phyloP scores from a whole-genome alignment of 2,329 filamentous ascomycete genomes.

The Talaromyces sp. region DNA sequence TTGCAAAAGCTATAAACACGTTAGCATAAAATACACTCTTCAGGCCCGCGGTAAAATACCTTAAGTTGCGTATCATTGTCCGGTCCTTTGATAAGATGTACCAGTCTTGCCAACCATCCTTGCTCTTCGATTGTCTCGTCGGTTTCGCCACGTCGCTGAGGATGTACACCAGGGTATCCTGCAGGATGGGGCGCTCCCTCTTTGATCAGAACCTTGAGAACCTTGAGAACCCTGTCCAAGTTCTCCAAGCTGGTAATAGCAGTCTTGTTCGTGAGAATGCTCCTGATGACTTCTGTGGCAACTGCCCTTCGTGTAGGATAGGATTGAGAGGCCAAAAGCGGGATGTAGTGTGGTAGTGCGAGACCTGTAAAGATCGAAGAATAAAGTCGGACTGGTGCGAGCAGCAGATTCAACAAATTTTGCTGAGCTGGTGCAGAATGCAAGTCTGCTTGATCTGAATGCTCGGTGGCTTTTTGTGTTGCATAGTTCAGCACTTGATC shows the following conservation, averaged over 20 bases:
- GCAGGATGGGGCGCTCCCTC: slow-evolving; percentile 82
- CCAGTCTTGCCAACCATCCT: slow-evolving; percentile 88
- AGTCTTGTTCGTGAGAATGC: slow-evolving; percentile 76
- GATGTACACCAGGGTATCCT: slow-evolving; percentile 74
- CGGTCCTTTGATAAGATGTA: slow-evolving; percentile 77
- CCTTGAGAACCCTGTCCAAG: slow-evolving; percentile 81
- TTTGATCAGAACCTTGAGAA: slow-evolving; percentile 86
- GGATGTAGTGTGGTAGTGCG: slow-evolving; percentile 85
- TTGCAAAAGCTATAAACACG: slow-evolving; percentile 64
- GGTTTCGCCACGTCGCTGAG: slow-evolving; percentile 77
- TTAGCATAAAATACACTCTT: neutral
- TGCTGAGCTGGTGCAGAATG: slow-evolving; percentile 84
- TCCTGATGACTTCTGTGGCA: slow-evolving; percentile 80
- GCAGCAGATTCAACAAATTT: slow-evolving; percentile 82
- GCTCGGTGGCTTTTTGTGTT: slow-evolving; percentile 77
- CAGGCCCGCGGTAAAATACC: slow-evolving; percentile 31
- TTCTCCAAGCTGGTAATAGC: slow-evolving; percentile 72
- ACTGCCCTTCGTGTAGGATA: slow-evolving; percentile 89
- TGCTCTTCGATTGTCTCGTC: slow-evolving; percentile 98
- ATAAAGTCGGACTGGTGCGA: slow-evolving; percentile 85
- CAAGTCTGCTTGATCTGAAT: slow-evolving; percentile 90
- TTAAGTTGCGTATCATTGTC: slow-evolving; percentile 94
- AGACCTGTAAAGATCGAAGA: slow-evolving; percentile 94
- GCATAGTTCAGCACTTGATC: slow-evolving; percentile 91
- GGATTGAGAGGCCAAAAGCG: slow-evolving; percentile 83